These are phyloP conservation scores for Leishmania martiniquensis DNA, from an alignment of 208 protist species.

Conservation along the genomic window DNA sequence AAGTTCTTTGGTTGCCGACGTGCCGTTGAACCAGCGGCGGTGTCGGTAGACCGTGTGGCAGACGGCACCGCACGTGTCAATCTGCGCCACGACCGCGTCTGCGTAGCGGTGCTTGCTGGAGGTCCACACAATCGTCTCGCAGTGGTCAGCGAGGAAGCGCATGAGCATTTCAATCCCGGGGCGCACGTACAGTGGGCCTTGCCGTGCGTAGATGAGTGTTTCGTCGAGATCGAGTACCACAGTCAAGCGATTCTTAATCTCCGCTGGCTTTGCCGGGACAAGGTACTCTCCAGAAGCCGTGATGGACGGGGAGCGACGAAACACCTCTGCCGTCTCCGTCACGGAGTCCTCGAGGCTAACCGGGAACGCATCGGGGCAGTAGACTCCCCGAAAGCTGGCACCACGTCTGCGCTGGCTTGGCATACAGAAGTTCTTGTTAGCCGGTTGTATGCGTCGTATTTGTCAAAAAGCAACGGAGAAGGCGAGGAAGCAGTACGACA, in stretches of 20 bases:
- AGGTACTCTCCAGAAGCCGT: conserved; percentile 36
- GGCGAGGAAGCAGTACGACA: background rate
- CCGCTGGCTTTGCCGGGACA: conserved; percentile 63
- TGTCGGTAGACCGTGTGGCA: conserved; percentile 83
- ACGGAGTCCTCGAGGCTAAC: conserved; percentile 19
- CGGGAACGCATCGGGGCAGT: conserved; percentile 27
- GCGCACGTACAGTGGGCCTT: conserved; percentile 89
- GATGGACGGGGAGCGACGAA: conserved; percentile 47
- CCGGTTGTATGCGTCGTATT: background rate
- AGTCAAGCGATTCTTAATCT: conserved; percentile 59
- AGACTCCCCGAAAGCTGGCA: conserved; percentile 47
- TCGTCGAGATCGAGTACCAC: conserved; percentile 94
- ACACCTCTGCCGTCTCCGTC: conserved; percentile 19
- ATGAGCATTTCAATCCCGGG: conserved; percentile 83
- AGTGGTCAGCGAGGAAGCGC: conserved; percentile 71
- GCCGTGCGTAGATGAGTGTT: conserved; percentile 88
- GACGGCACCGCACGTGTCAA: conserved; percentile 68
- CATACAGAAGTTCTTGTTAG: conserved; percentile 8
- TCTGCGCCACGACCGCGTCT: conserved; percentile 83
- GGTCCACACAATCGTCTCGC: conserved; percentile 91
- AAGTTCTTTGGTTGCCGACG: conserved; percentile 81
- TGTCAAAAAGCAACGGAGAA: background rate
- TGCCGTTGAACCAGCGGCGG: conserved; percentile 69
- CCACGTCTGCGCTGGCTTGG: conserved; percentile 53
- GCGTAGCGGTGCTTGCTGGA: conserved; percentile 83